A percentile compares a stretch with the other conserved stretches of the same genome.
These are phyloP conservation scores for Colletotrichum euphorbiae DNA, from an alignment of 2,329 filamentous ascomycete genomes.

Conservation along the genomic window DNA sequence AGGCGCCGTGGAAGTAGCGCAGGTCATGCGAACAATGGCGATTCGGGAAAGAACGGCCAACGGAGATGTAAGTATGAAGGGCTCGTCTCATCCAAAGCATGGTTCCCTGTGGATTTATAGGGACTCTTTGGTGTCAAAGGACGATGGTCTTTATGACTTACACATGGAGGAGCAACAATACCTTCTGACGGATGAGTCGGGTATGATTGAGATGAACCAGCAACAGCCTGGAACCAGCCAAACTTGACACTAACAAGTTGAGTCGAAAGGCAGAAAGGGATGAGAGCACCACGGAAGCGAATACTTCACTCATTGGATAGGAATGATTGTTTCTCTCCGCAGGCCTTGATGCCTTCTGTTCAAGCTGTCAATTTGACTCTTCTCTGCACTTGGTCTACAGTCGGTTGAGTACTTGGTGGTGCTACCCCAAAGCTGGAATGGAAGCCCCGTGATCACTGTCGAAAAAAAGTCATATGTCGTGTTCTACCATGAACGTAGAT, in stretches of 20 bases:
- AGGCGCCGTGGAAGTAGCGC: slow-evolving; percentile 36
- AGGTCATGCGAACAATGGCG: slow-evolving; percentile 39
- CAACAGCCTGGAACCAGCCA: neutral
- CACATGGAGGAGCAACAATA: slow-evolving; percentile 37
- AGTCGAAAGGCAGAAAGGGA: too few relatives aligned
- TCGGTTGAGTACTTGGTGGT: too few relatives aligned
- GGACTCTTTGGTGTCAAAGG: slow-evolving; percentile 16
- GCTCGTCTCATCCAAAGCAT: neutral
- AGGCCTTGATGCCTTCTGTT: too few relatives aligned
- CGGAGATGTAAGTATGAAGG: neutral
- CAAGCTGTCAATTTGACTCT: too few relatives aligned
- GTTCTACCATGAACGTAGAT: too few relatives aligned
- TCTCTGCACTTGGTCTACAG: too few relatives aligned
- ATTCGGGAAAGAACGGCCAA: slow-evolving; percentile 9
- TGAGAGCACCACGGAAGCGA: neutral
- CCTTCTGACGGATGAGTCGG: neutral
- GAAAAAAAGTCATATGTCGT: too few relatives aligned
- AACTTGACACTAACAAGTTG: neutral
- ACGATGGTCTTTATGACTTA: slow-evolving; percentile 35
- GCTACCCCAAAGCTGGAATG: too few relatives aligned
- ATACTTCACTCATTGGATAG: neutral
- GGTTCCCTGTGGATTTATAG: slow-evolving; percentile 38
- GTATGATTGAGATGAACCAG: slow-evolving; percentile 34
- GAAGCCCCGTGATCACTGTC: too few relatives aligned
- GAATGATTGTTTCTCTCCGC: too few relatives aligned